A percentile compares a stretch with the other conserved stretches of the same genome.
These are phyloP conservation scores for Oligophagozyma castellii DNA, from an alignment of 1,139 yeast species.

Conservation along the genomic window DNA sequence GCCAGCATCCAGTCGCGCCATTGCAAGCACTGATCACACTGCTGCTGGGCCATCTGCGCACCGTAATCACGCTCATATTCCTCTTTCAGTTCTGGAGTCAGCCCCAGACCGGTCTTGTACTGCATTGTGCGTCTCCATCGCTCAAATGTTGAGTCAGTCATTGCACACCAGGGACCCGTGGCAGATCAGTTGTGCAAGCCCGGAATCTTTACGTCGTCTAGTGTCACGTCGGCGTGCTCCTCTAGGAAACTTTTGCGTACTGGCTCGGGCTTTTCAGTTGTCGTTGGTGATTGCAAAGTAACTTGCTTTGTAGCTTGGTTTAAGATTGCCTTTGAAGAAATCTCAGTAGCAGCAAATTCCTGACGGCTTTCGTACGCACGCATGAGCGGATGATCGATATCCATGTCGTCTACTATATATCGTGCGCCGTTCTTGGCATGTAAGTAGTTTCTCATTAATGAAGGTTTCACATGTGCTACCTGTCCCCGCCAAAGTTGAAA, in stretches of 20 bases:
- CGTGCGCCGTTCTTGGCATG: slow-evolving; percentile 63
- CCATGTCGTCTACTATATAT: slow-evolving; percentile 32
- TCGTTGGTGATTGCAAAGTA: slow-evolving; percentile 1
- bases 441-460: slow-evolving; percentile 68
- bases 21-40: slow-evolving; percentile 58
- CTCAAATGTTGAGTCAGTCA: slow-evolving; percentile 37
- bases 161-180: not conserved
- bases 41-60: slow-evolving; percentile 32
- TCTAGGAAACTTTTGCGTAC: too few species aligned
- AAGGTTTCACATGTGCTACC: slow-evolving; percentile 63
- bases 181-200: not conserved
- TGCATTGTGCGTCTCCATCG: slow-evolving; percentile 73
- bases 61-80: slow-evolving; percentile 45
- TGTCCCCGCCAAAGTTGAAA: slow-evolving; percentile 55
- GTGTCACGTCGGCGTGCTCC: too few species aligned
- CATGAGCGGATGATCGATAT: too few species aligned
- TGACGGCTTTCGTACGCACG: too few species aligned
- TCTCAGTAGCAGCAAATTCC: slow-evolving; percentile 6
- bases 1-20: slow-evolving; percentile 66
- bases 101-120: slow-evolving; percentile 62
- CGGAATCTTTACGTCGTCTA: not conserved
- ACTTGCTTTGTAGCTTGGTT: not conserved
- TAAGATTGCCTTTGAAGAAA: too few species aligned
- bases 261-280: too few species aligned
- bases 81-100: slow-evolving; percentile 37